Evolutionary conservation across 2,329 filamentous ascomycete species (phyloP).

Genomic region (Rutstroemia sp.): DNA sequence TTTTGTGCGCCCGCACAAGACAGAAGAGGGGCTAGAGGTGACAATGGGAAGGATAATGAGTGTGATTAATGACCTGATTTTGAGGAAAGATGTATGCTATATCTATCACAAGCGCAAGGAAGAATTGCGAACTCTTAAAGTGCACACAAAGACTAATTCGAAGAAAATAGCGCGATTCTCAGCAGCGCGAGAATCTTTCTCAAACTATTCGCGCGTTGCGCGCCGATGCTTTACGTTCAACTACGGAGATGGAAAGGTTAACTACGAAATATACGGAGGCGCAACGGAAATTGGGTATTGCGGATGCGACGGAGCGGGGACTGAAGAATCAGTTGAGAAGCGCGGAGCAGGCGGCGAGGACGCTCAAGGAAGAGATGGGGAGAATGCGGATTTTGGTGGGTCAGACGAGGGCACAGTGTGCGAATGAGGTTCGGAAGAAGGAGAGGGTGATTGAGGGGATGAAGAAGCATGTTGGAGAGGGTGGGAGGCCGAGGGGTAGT

Average conservation of each 20-base stretch:
- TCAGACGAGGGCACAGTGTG: conserved; percentile 79
- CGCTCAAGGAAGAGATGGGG: conserved; percentile 76
- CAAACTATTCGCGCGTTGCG: conserved; percentile 70
- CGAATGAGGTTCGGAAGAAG: conserved; percentile 83
- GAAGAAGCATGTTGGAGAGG: conserved; percentile 77
- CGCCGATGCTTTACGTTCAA: conserved; percentile 66
- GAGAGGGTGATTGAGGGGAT: conserved; percentile 83
- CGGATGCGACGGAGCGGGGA: conserved; percentile 64
- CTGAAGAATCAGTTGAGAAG: conserved; percentile 62
- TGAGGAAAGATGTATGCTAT: conserved; percentile 72
- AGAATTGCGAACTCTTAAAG: not conserved
- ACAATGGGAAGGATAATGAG: conserved; percentile 86
- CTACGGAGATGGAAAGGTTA: conserved; percentile 56
- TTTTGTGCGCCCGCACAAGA: conserved; percentile 66
- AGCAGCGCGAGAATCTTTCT: conserved; percentile 77
- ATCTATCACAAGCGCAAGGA: not conserved
- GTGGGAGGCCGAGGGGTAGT: conserved; percentile 52
- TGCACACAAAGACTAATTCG: not conserved
- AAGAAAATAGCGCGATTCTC: conserved; percentile 66
- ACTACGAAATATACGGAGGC: conserved; percentile 46
- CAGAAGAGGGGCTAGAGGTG: conserved; percentile 52
- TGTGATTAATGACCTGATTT: conserved; percentile 85
- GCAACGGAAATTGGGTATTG: conserved; percentile 47
- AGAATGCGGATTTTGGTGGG: conserved; percentile 72
- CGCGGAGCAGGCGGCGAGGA: conserved; percentile 65